Evolutionary conservation across 192 early-diverging fungal species (phyloP).

Genomic region (Backusella sp.): DNA sequence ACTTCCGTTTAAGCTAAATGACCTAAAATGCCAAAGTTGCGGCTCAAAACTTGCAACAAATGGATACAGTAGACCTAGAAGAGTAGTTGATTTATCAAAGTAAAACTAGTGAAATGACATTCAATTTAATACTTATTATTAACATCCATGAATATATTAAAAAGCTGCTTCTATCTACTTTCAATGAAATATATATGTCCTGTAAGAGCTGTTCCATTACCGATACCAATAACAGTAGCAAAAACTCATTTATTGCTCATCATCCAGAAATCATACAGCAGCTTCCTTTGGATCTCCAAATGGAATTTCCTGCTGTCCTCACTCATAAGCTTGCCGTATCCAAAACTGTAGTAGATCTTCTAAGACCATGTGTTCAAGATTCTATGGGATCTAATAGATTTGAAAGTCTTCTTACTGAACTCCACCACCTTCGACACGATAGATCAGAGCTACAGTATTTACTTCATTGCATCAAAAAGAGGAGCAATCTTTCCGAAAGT

Average conservation of each 20-base stretch:
- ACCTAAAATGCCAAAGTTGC: neutral
- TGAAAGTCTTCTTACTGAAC: neutral
- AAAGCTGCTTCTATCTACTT: neutral
- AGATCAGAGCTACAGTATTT: neutral
- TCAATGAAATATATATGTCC: neutral
- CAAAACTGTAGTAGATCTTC: neutral
- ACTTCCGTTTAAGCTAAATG: neutral
- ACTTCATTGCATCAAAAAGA: neutral
- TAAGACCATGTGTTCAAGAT: neutral
- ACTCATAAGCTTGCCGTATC: neutral
- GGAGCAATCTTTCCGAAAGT: no score
- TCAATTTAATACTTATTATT: no score
- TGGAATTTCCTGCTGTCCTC: neutral
- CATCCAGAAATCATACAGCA: neutral
- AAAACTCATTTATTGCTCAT: neutral
- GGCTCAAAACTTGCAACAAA: neutral
- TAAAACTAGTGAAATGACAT: no score
- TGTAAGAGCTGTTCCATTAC: no score
- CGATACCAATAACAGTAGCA: no score
- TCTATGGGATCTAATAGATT: neutral
- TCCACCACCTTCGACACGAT: neutral
- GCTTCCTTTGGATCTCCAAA: neutral
- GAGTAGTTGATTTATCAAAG: neutral
- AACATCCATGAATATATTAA: neutral
- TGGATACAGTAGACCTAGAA: neutral